These are phyloP conservation scores for Juglanconis juglandina DNA, from an alignment of 2,329 filamentous ascomycete genomes.

Conservation along the genomic window DNA sequence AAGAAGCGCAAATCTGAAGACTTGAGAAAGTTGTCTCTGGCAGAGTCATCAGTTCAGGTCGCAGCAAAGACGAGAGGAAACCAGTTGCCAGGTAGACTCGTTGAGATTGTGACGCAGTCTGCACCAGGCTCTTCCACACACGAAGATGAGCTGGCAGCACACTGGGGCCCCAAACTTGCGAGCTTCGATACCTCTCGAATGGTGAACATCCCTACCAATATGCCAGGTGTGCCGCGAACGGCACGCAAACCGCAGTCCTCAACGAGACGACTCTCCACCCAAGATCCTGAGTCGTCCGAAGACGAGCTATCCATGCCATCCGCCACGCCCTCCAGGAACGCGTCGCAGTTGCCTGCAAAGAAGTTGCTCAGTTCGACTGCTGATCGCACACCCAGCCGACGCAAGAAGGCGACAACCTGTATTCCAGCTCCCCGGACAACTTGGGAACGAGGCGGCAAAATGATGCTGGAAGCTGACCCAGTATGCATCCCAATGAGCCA, in stretches of 20 bases:
- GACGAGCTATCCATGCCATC: constrained; percentile 16
- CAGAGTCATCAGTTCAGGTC: constrained; percentile 12
- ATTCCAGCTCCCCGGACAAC: neutral
- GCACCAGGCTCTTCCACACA: neutral
- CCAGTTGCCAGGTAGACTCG: neutral
- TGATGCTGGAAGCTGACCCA: neutral
- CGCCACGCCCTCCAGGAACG: constrained; percentile 3
- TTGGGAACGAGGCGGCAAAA: neutral
- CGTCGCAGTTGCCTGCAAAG: neutral
- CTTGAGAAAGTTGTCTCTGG: neutral
- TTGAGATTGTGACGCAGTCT: neutral
- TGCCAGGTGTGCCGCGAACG: neutral
- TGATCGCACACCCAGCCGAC: neutral
- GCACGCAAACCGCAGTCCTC: neutral
- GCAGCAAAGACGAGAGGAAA: neutral
- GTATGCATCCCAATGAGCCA: neutral
- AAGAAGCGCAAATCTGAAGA: constrained; percentile 10
- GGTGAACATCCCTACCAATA: neutral
- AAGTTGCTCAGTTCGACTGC: neutral
- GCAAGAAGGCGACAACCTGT: neutral
- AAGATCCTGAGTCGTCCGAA: constrained; percentile 9
- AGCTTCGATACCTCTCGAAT: neutral
- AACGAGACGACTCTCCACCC: neutral
- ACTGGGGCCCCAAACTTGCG: neutral
- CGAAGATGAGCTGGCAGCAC: constrained; percentile 12